phyloP scores from a whole-genome alignment of 192 early-diverging fungal species.

The Piromyces finnis region DNA sequence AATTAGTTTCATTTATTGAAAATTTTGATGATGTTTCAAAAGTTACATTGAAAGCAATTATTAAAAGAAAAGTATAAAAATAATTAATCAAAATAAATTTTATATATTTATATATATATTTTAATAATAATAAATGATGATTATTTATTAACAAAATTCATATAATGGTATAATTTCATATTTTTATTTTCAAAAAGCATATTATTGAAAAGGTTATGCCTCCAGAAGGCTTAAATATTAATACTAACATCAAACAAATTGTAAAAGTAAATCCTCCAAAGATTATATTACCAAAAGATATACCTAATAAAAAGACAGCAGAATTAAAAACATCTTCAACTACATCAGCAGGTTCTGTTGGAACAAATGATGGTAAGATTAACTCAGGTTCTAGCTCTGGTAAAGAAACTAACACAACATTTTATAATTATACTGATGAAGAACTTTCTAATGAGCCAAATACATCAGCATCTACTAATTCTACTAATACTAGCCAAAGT shows the following conservation, averaged over 20 bases:
- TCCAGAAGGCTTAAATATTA: background rate
- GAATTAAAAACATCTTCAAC: background rate
- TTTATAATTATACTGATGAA: background rate
- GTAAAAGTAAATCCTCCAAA: constrained; percentile 9
- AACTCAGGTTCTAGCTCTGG: background rate
- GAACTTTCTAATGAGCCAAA: background rate
- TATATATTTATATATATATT: background rate
- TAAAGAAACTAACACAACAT: background rate
- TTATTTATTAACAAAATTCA: too few relatives aligned
- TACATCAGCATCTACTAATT: too few relatives aligned
- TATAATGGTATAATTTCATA: too few relatives aligned
- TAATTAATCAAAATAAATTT: background rate
- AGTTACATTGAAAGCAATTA: background rate
- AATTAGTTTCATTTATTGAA: constrained; percentile 14
- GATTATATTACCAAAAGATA: constrained; percentile 22
- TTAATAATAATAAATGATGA: too few relatives aligned
- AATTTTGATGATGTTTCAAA: constrained; percentile 8
- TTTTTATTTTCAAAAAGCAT: background rate
- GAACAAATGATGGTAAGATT: background rate
- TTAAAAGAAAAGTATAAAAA: background rate
- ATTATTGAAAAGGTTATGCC: background rate
- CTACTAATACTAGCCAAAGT: background rate
- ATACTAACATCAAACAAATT: background rate
- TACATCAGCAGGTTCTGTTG: background rate
- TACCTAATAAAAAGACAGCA: background rate